These are phyloP conservation scores for Mayamaea pseudoterrestris DNA, from an alignment of 108 stramenopile species.

Conservation along the genomic window DNA sequence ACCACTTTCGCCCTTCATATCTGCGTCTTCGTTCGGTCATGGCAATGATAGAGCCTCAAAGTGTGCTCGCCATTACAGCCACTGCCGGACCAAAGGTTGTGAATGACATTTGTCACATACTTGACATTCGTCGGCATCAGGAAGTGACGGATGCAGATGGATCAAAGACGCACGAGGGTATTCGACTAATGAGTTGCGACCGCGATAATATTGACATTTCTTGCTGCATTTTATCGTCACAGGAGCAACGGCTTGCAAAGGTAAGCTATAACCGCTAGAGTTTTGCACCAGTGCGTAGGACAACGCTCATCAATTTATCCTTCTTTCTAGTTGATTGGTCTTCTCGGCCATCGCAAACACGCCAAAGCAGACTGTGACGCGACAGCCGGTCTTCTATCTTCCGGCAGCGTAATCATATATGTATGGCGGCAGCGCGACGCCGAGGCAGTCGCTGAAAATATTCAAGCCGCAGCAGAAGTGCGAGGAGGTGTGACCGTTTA, in stretches of 20 bases:
- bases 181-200: constrained; percentile 46
- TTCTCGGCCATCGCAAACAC: constrained; percentile 15
- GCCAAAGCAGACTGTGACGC: constrained; percentile 3
- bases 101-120: constrained; percentile 66
- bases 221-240: constrained; percentile 26
- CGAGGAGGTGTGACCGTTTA: constrained; percentile 67
- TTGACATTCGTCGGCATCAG: constrained; percentile 37
- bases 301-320: not conserved
- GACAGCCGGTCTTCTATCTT: constrained; percentile 44
- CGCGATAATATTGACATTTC: constrained; percentile 85
- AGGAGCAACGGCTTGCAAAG: constrained; percentile 56
- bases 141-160: not conserved
- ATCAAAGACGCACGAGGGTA: constrained; percentile 21
- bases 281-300: not conserved
- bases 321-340: constrained; percentile 32
- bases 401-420: constrained; percentile 81
- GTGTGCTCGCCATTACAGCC: constrained; percentile 85
- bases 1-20: constrained; percentile 95
- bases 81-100: constrained; percentile 81
- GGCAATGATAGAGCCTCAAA: constrained; percentile 51
- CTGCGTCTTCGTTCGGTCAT: constrained; percentile 60
- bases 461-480: constrained; percentile 38
- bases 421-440: constrained; percentile 84
- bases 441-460: constrained; percentile 72
- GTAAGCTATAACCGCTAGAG: constrained; percentile 18